Conservation (phyloP, 164 flowering plant species). For the Platanus orientalis region DNA sequence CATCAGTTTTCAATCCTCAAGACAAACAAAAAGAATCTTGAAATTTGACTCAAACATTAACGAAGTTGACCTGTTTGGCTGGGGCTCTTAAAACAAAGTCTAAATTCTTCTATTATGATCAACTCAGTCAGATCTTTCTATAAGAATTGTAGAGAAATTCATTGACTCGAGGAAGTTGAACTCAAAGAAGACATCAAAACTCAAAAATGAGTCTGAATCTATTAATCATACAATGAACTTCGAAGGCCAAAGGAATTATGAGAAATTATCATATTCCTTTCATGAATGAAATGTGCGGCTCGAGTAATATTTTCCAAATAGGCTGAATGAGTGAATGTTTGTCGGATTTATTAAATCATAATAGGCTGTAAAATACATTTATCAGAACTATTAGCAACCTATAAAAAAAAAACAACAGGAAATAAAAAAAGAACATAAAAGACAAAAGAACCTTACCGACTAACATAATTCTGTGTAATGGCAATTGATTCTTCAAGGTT, state of each 20-base stretch:
- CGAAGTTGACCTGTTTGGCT: not conserved
- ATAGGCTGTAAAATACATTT: not conserved
- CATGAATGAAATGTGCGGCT: too few relatives aligned
- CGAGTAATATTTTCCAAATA: too few relatives aligned
- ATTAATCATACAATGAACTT: too few relatives aligned
- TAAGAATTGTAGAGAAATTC: too few relatives aligned
- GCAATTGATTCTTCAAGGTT: constrained; percentile 95
- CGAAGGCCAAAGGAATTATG: too few relatives aligned
- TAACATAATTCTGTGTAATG: constrained; percentile 91
- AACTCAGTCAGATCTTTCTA: too few relatives aligned
- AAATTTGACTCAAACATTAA: not conserved
- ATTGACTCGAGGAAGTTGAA: too few relatives aligned
- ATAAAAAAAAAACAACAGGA: not conserved
- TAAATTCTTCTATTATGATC: not conserved
- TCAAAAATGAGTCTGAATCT: too few relatives aligned
- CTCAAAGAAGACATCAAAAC: not conserved
- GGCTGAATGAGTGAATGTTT: too few relatives aligned
- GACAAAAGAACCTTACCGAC: constrained; percentile 51
- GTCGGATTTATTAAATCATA: too few relatives aligned
- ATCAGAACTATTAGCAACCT: not conserved
- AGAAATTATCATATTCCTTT: too few relatives aligned
- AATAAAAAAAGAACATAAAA: too few relatives aligned
- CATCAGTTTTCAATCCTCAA: not conserved
- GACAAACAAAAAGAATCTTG: not conserved
- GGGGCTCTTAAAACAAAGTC: not conserved